Base-by-base conservation (phyloP, 2,329 filamentous ascomycete genomes). In the Raffaelea ambrosiae region DNA sequence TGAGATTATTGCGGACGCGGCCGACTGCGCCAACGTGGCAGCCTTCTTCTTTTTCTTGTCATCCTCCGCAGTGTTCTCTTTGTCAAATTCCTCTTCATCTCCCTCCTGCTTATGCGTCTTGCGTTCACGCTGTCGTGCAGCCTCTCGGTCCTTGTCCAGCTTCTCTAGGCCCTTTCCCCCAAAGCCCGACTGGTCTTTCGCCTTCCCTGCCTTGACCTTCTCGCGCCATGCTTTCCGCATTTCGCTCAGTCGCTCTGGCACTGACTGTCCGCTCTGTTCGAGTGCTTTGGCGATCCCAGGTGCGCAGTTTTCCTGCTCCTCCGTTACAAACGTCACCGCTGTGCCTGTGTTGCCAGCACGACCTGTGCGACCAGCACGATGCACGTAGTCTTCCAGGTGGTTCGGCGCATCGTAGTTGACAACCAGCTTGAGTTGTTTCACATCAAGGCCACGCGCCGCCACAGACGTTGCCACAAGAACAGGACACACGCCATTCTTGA, bases 401-500 rank as follows among this genome's bases (percentile, higher is more conserved):
- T 95, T 95, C 1, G 90, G 91, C 1, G 85, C 87, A 61, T 96
- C 90, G 62, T 88, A 96, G 66, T 97, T 97, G 67, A 98, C 83
- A 47, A 98, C 93, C 29, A 97, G 76, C 65, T 94, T 96, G 31
- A 98, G 74, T 63, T 95, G 88, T 67, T 96, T 95, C 40, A 98
- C 91, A 63, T 98, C 93, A 38, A 98, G 73, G 51, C 93, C 93
- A 64, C 93, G 86, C 44, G 93, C 93, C 36, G 93, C 93, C 50
- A 98, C 88, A 11, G 91, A 96, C 0, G 93, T 98, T 11, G 93
- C 93, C 59, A 97, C 85, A 61, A 98, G 73, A 48, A 98, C 85
- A 0, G 90, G 90, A 43, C 94, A 80, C 40, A 91, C 79, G 48
- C 93, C 93, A 57, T 83, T 86, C 67, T 95, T 97, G 74, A 96